Conservation (phyloP, 495 filamentous ascomycete genomes). For the Neurospora sp. region DNA sequence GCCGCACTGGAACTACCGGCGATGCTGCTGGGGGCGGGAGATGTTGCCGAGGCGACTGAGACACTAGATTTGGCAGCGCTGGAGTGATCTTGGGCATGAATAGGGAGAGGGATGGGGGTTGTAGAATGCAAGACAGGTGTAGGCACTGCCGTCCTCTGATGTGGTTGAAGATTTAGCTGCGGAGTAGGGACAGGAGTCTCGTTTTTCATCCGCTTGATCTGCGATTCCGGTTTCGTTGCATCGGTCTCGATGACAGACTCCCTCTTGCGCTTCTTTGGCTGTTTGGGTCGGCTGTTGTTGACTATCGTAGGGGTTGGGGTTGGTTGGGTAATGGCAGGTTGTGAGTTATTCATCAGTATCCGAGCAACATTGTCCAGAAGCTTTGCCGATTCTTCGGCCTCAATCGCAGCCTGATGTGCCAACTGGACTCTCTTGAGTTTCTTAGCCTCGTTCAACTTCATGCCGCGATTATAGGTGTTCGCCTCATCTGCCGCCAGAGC, state of each 20-base stretch:
- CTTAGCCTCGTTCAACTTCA: constrained; percentile 89
- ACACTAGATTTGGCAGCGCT: constrained; percentile 19
- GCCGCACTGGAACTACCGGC: constrained; percentile 8
- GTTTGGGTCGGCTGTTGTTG: constrained; percentile 15
- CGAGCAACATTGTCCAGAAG: constrained; percentile 44
- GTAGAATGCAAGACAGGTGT: constrained; percentile 22
- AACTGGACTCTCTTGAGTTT: constrained; percentile 73
- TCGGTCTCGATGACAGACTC: constrained; percentile 37
- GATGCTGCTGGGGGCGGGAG: constrained; percentile 18
- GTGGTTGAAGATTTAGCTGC: constrained; percentile 24
- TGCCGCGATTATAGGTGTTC: constrained; percentile 67
- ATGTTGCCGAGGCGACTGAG: constrained; percentile 17
- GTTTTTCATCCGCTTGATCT: constrained; percentile 47
- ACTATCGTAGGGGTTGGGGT: constrained; percentile 6
- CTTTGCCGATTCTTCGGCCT: constrained; percentile 52
- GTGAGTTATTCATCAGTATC: constrained; percentile 33
- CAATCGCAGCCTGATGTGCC: constrained; percentile 57
- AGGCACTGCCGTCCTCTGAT: constrained; percentile 7
- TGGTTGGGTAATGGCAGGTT: constrained; percentile 4
- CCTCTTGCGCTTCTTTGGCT: constrained; percentile 43
- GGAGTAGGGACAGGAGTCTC: constrained; percentile 44
- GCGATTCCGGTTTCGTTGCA: constrained; percentile 31
- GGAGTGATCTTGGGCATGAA: constrained; percentile 19
- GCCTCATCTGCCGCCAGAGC: constrained; percentile 42
- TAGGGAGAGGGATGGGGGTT: constrained; percentile 26